Conservation (phyloP, 371 early-diverging fungal genomes). For the Mortierella sp. region DNA sequence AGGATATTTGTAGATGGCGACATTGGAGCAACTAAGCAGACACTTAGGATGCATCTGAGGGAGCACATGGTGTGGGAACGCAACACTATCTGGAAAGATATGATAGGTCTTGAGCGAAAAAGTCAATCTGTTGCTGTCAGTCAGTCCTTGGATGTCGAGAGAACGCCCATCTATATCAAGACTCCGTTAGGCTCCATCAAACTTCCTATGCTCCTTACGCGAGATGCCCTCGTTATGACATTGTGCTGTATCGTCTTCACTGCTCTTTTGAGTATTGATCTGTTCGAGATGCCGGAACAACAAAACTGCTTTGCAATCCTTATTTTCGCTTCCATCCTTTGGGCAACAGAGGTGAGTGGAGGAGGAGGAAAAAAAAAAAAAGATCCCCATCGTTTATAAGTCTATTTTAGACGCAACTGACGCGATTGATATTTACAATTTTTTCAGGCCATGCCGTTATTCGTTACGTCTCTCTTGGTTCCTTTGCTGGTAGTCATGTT, state of each 20-base stretch:
- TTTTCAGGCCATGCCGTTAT: slow-evolving; percentile 89
- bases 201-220: slow-evolving; percentile 58
- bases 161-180: neutral
- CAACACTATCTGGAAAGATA: slow-evolving; percentile 97
- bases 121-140: slow-evolving; percentile 70
- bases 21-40: slow-evolving; percentile 73
- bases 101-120: slow-evolving; percentile 93
- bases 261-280: slow-evolving; percentile 60
- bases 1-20: slow-evolving; percentile 64
- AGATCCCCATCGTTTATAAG: too few species aligned
- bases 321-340: slow-evolving; percentile 88
- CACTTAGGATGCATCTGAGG: slow-evolving; percentile 85
- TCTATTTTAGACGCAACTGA: too few species aligned
- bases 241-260: slow-evolving; percentile 69
- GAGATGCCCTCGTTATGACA: slow-evolving; percentile 57
- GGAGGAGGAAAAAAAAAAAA: neutral
- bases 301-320: slow-evolving; percentile 89
- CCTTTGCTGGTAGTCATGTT: slow-evolving; percentile 90
- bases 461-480: slow-evolving; percentile 91
- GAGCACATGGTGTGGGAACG: slow-evolving; percentile 96
- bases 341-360: slow-evolving; percentile 89
- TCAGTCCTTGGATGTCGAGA: slow-evolving; percentile 56
- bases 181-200: slow-evolving; percentile 20
- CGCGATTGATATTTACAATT: too few species aligned
- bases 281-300: slow-evolving; percentile 76